phyloP scores from a whole-genome alignment of 768 basidiomycete genomes.

The Neoboletus brunneissimus region DNA sequence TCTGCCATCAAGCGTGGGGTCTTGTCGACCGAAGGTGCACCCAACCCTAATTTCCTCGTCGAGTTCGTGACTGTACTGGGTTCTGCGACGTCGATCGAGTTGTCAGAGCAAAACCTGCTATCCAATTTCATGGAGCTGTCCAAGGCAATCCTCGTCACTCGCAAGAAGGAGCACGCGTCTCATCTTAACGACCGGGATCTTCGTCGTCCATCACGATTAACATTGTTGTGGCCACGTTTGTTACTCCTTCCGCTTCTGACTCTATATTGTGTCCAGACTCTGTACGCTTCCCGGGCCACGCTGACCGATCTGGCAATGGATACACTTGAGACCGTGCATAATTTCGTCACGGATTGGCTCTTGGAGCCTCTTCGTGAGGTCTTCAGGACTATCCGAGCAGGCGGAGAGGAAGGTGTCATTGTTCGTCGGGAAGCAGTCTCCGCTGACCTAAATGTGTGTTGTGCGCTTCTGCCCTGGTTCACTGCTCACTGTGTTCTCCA shows the following conservation, averaged over 20 bases:
- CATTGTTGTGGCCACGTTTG: slow-evolving; percentile 78
- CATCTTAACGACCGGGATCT: slow-evolving; percentile 42
- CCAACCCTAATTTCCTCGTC: slow-evolving; percentile 17
- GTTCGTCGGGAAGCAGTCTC: slow-evolving; percentile 78
- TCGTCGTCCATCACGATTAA: slow-evolving; percentile 62
- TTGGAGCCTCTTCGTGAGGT: slow-evolving; percentile 84
- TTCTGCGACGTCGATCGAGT: slow-evolving; percentile 15
- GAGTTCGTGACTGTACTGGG: slow-evolving; percentile 21
- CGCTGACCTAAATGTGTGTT: slow-evolving; percentile 76
- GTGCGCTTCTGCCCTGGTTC: background rate
- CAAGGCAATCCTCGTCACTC: slow-evolving; percentile 23
- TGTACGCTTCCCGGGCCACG: slow-evolving; percentile 59
- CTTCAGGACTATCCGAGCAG: slow-evolving; percentile 76
- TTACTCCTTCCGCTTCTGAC: slow-evolving; percentile 71
- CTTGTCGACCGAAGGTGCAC: background rate
- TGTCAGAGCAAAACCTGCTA: slow-evolving; percentile 8
- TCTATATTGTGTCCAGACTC: slow-evolving; percentile 46
- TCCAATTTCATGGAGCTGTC: slow-evolving; percentile 19
- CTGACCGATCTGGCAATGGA: slow-evolving; percentile 57
- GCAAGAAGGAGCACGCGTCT: slow-evolving; percentile 27
- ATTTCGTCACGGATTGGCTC: slow-evolving; percentile 81
- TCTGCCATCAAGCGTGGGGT: slow-evolving; percentile 19
- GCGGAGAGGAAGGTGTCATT: slow-evolving; percentile 71
- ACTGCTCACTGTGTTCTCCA: background rate
- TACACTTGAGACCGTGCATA: slow-evolving; percentile 59